Evolutionary conservation across 352 stramenopile species (phyloP).

Genomic region (Globisporangium paddicum): DNA sequence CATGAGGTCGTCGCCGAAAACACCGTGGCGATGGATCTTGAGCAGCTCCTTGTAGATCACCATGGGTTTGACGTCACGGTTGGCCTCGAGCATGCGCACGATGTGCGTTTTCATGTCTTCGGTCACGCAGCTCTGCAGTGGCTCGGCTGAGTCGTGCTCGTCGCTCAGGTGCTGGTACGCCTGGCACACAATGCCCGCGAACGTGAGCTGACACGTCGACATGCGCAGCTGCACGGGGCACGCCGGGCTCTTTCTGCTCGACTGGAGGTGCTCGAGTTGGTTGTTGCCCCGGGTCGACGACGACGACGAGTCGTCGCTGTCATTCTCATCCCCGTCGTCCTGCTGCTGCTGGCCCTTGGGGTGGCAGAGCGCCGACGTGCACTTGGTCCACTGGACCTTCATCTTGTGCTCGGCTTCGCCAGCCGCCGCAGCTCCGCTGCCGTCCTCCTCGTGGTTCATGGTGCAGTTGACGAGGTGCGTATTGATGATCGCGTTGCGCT

Average conservation of each 20-base stretch:
- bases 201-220: slow-evolving; percentile 79
- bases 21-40: slow-evolving; percentile 41
- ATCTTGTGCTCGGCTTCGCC: slow-evolving; percentile 69
- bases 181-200: slow-evolving; percentile 64
- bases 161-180: slow-evolving; percentile 74
- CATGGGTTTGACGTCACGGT: slow-evolving; percentile 71
- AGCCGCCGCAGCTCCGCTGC: slow-evolving; percentile 4
- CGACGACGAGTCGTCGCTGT: neutral
- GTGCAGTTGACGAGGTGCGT: slow-evolving; percentile 80
- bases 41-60: slow-evolving; percentile 69
- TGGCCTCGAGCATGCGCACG: slow-evolving; percentile 55
- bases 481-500: slow-evolving; percentile 84
- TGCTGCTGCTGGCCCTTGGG: slow-evolving; percentile 32
- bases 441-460: slow-evolving; percentile 64
- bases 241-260: slow-evolving; percentile 22
- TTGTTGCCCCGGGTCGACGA: neutral
- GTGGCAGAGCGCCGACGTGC: slow-evolving; percentile 72
- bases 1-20: slow-evolving; percentile 73
- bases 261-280: slow-evolving; percentile 3
- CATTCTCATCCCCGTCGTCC: slow-evolving; percentile 18
- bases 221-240: slow-evolving; percentile 77
- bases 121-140: slow-evolving; percentile 63
- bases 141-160: slow-evolving; percentile 70
- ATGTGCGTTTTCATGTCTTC: slow-evolving; percentile 77
- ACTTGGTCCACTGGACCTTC: slow-evolving; percentile 84